Conservation (phyloP, 306 rosid genomes). For the Castanea sativa region DNA sequence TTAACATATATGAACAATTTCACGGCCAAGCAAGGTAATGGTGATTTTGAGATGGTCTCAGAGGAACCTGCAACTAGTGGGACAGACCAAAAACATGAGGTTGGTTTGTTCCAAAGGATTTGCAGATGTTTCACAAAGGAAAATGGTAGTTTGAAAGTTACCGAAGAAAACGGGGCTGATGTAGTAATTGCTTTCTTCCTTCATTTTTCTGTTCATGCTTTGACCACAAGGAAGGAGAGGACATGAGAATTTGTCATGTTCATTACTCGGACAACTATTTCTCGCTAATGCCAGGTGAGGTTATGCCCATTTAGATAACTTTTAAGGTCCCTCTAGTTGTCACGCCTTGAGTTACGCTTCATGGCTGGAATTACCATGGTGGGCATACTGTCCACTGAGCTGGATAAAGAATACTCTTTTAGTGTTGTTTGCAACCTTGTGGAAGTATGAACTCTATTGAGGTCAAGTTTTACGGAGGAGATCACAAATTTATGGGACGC, state of each 20-base stretch:
- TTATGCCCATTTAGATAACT: constrained; percentile 50
- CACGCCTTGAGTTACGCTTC: constrained; percentile 61
- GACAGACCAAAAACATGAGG: constrained; percentile 30
- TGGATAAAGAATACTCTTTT: neutral
- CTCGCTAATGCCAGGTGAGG: constrained; percentile 80
- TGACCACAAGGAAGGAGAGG: constrained; percentile 58
- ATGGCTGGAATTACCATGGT: constrained; percentile 65
- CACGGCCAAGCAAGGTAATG: constrained; percentile 29
- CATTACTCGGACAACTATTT: constrained; percentile 91
- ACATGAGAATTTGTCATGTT: constrained; percentile 83
- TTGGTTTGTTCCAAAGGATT: constrained; percentile 48
- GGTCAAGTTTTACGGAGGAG: no score
- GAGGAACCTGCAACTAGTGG: constrained; percentile 23
- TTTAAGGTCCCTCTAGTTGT: constrained; percentile 69
- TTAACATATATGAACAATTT: constrained; percentile 39
- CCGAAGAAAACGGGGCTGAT: no score
- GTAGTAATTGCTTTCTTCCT: constrained; percentile 86
- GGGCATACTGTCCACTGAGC: constrained; percentile 27
- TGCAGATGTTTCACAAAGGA: constrained; percentile 36
- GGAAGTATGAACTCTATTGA: no score
- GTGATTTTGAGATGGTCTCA: constrained; percentile 22
- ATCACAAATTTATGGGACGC: neutral
- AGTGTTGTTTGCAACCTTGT: no score
- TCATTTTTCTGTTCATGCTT: constrained; percentile 70
- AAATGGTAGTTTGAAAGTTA: constrained; percentile 32